These are phyloP conservation scores for Eruca vesicaria DNA, from an alignment of 441 rosid genomes.

Conservation along the genomic window DNA sequence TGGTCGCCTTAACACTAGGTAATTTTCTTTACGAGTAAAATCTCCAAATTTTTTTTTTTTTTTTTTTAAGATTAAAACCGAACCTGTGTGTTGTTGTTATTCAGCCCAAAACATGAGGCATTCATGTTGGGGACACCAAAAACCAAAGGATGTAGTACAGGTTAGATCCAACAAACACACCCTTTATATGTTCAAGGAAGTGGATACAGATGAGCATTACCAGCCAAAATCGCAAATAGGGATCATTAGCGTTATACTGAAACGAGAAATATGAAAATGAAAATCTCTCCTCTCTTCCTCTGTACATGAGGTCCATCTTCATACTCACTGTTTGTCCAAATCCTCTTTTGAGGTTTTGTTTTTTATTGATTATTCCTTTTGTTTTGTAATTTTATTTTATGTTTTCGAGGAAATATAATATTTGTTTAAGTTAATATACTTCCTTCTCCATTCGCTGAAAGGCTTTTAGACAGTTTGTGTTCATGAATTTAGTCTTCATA, in stretches of 20 bases:
- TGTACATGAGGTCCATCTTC: slow-evolving; percentile 30
- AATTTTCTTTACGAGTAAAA: background rate
- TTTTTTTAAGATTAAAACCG: background rate
- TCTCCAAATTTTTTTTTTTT: background rate
- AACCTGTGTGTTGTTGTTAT: background rate
- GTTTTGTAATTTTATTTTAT: slow-evolving; percentile 25
- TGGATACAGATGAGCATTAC: too few relatives aligned
- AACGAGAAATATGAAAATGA: slow-evolving; percentile 40
- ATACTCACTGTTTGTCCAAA: slow-evolving; percentile 7
- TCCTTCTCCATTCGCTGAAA: background rate
- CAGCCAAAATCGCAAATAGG: slow-evolving; percentile 65
- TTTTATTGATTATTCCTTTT: slow-evolving; percentile 9
- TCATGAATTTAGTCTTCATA: background rate
- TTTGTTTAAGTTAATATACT: background rate
- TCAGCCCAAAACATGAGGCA: slow-evolving; percentile 85
- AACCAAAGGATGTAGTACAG: slow-evolving; percentile 76
- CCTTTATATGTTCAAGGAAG: too few relatives aligned
- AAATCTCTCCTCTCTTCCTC: slow-evolving; percentile 19
- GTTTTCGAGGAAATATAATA: slow-evolving; percentile 20
- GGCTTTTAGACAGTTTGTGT: background rate
- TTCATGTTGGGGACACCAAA: slow-evolving; percentile 86
- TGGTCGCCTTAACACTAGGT: slow-evolving; percentile 65
- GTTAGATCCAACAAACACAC: slow-evolving; percentile 42
- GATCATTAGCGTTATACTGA: slow-evolving; percentile 51
- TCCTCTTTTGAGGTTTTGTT: slow-evolving; percentile 5